A percentile compares a stretch with the other conserved stretches of the same genome.
These are phyloP conservation scores for Sarocladium strictum DNA, from an alignment of 2,329 filamentous ascomycete genomes.

Conservation along the genomic window DNA sequence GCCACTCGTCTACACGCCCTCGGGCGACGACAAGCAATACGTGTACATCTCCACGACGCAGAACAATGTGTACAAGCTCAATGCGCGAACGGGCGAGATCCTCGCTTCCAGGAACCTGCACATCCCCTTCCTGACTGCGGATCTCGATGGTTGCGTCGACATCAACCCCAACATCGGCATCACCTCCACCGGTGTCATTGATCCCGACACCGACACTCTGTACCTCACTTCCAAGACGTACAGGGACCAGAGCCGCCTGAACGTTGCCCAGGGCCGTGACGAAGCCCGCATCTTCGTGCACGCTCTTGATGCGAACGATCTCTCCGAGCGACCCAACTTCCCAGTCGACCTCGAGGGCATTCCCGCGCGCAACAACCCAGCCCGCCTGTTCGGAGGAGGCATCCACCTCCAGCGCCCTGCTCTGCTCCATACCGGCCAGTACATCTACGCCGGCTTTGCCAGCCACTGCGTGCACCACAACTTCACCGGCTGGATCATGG, in stretches of 20 bases:
- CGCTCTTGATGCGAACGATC: conserved; percentile 31
- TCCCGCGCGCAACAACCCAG: conserved; percentile 37
- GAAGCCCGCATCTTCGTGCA: conserved; percentile 31
- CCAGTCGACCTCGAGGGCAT: conserved; percentile 42
- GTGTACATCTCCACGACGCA: conserved; percentile 52
- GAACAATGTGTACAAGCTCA: conserved; percentile 51
- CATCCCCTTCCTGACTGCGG: conserved; percentile 42
- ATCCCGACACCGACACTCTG: conserved; percentile 36
- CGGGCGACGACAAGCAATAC: conserved; percentile 39
- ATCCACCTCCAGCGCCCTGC: conserved; percentile 46
- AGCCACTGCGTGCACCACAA: conserved; percentile 52
- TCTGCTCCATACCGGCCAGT: conserved; percentile 37
- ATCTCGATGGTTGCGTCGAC: conserved; percentile 42
- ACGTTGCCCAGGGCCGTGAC: conserved; percentile 25
- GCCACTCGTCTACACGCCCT: conserved; percentile 43
- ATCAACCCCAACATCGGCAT: conserved; percentile 41
- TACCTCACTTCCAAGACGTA: conserved; percentile 41
- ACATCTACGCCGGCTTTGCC: conserved; percentile 47
- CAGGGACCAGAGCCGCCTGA: conserved; percentile 22
- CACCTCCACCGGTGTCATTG: conserved; percentile 40
- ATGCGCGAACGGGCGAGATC: conserved; percentile 48
- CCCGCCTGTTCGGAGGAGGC: conserved; percentile 45
- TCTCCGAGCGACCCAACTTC: conserved; percentile 33
- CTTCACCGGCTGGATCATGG: conserved; percentile 47
- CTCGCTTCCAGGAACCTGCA: conserved; percentile 40